Percentiles rank a stretch among this genome's conserved stretches.
Evolutionary conservation across 371 early-diverging fungal genomes (phyloP).

Genomic region (Apophysomyces variabilis): DNA sequence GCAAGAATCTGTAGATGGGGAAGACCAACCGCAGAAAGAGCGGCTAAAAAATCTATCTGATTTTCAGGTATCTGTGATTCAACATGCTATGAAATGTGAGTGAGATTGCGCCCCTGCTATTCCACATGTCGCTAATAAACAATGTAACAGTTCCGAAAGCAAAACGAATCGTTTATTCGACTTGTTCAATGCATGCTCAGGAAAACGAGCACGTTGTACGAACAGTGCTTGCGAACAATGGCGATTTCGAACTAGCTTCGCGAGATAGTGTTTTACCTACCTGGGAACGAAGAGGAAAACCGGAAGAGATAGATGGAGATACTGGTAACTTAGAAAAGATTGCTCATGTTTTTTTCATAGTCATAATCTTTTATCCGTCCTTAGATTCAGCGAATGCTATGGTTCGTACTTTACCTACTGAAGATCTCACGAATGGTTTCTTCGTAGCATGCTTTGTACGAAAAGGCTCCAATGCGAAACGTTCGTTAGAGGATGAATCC

Average conservation of each 20-base stretch:
- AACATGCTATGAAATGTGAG: conserved; percentile 78
- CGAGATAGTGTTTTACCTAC: conserved; percentile 69
- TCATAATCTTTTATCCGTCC: conserved; percentile 2
- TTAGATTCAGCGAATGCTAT: conserved; percentile 60
- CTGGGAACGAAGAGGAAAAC: conserved; percentile 77
- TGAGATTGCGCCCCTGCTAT: background rate
- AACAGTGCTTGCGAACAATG: conserved; percentile 53
- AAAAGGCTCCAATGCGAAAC: conserved; percentile 58
- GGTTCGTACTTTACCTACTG: conserved; percentile 70
- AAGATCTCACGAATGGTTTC: conserved; percentile 82
- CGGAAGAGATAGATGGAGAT: conserved; percentile 36
- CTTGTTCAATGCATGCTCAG: conserved; percentile 92
- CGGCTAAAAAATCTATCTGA: conserved; percentile 75
- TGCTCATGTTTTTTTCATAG: background rate
- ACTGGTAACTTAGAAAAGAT: conserved; percentile 9
- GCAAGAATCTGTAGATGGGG: conserved; percentile 19
- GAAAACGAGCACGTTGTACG: conserved; percentile 97
- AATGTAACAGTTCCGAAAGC: conserved; percentile 66
- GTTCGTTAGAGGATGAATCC: conserved; percentile 70
- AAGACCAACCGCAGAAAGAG: conserved; percentile 52
- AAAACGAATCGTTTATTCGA: conserved; percentile 90
- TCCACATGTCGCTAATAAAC: too few relatives aligned
- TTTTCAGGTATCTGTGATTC: conserved; percentile 71
- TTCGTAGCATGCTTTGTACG: conserved; percentile 85
- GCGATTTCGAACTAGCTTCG: conserved; percentile 62